Base-by-base conservation (phyloP, 2,329 filamentous ascomycete genomes). In the Xylaria multiplex region DNA sequence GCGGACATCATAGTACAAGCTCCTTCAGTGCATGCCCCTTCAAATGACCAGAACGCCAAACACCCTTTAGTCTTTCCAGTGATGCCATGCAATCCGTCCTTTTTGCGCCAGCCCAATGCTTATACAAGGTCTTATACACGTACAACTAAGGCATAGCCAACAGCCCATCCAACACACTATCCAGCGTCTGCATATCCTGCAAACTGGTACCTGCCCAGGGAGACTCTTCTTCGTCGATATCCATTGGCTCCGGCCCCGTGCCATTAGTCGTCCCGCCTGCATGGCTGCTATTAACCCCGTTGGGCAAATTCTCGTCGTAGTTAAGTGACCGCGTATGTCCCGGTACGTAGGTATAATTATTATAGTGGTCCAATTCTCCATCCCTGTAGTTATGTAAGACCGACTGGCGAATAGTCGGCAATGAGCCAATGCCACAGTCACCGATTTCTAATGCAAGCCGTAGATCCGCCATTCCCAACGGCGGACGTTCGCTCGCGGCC, bases 401-500 rank as follows among this genome's bases (percentile, higher is more conserved):
- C 60, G 88, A 85, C 48, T 91, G 89, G 32, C 88, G 86, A 43
- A 97, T 82, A 27, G 93, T 84, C 0, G 92, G 93, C 80, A 96
- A 94, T 66, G 92, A 89, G 9, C 89, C 88, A 69, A 97, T 84
- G 65, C 92, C 90, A 30, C 86, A 88, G 60, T 96, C 92, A 13
- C 91, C 89, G 69, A 97, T 85, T 65, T 91, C 88, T 16, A 97
- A 78, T 0, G 92, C 89, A 2, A 97, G 81, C 43, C 91, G 86
- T 54, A 97, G 79, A 77, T 97, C 95, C 19, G 90, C 88, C 80
- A 95, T 90, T 14, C 89, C 89, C 1, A 97, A 79, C 0, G 92
- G 88, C 6, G 89, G 86, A 45, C 93, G 85, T 72, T 91, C 88
- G 62, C 87, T 87, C 16, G 91, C 90, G 59, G 91, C 90, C 75